Percentiles rank a stretch among this genome's conserved stretches.
phyloP scores from a whole-genome alignment of 1,284 basidiomycete species.

The Apiotrichum veenhuisii region DNA sequence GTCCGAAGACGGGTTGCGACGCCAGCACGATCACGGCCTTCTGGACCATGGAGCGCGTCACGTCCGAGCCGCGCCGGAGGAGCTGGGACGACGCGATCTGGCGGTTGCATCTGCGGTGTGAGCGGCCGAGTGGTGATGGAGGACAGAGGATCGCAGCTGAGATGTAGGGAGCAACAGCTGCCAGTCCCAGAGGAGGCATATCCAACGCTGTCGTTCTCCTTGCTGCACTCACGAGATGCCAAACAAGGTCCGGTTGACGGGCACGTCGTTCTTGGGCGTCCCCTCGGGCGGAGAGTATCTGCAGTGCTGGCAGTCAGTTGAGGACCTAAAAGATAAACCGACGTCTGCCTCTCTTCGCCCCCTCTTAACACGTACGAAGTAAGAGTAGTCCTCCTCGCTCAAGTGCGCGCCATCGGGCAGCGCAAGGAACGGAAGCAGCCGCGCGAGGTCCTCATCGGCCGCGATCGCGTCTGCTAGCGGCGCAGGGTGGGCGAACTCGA shows the following conservation, averaged over 20 bases:
- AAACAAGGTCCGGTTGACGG: slow-evolving; percentile 65
- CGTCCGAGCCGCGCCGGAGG: slow-evolving; percentile 76
- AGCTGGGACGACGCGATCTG: slow-evolving; percentile 82
- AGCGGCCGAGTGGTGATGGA: slow-evolving; percentile 23
- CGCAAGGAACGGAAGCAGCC: slow-evolving; percentile 91
- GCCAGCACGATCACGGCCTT: slow-evolving; percentile 96
- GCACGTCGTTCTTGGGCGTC: slow-evolving; percentile 33
- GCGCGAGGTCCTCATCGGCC: slow-evolving; percentile 72
- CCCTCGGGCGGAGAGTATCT: slow-evolving; percentile 49
- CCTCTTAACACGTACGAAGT: slow-evolving; percentile 59
- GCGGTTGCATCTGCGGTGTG: slow-evolving; percentile 72
- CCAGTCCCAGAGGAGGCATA: no score
- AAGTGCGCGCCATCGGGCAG: slow-evolving; percentile 95
- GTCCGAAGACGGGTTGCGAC: slow-evolving; percentile 73
- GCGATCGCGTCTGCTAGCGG: slow-evolving; percentile 61
- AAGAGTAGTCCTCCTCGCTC: slow-evolving; percentile 91
- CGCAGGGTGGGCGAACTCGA: slow-evolving; percentile 66
- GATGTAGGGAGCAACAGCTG: slow-evolving; percentile 8
- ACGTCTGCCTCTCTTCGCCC: no score
- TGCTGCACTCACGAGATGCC: slow-evolving; percentile 75
- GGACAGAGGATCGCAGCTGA: background rate
- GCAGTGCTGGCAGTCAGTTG: slow-evolving; percentile 56
- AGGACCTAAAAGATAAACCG: no score
- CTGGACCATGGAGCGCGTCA: slow-evolving; percentile 93
- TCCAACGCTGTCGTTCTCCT: background rate